Percentiles rank a stretch among this genome's conserved stretches.
Conservation (phyloP, 768 basidiomycete genomes). For the Daedaleopsis sinensis region DNA sequence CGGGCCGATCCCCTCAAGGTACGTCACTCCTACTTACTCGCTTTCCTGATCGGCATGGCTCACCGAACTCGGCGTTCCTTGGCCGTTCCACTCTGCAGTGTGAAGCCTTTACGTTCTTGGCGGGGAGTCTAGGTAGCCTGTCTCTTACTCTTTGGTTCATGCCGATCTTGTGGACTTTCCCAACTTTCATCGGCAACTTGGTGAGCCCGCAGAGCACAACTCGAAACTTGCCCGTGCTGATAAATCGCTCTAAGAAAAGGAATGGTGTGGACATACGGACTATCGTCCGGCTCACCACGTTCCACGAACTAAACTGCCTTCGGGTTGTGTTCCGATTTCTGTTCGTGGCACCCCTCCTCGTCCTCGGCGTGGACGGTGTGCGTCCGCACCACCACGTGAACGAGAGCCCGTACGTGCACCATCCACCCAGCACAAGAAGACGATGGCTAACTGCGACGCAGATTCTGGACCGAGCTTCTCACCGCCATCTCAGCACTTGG, state of each 20-base stretch:
- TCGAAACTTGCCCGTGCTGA: not conserved
- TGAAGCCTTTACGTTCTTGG: conserved; percentile 71
- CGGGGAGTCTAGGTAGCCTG: conserved; percentile 69
- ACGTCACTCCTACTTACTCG: not conserved
- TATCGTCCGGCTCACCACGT: conserved; percentile 74
- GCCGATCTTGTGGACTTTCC: conserved; percentile 74
- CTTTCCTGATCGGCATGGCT: not conserved
- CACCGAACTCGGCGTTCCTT: not conserved
- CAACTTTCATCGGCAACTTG: conserved; percentile 59
- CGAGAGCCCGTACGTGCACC: conserved; percentile 48
- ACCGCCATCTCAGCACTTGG: conserved; percentile 62
- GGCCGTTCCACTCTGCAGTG: conserved; percentile 53
- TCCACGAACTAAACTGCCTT: conserved; percentile 77
- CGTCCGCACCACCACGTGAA: conserved; percentile 66
- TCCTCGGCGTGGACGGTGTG: conserved; percentile 72
- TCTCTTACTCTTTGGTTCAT: conserved; percentile 75
- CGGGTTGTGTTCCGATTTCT: conserved; percentile 76
- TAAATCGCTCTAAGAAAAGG: conserved; percentile 43
- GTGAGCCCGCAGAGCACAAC: conserved; percentile 39
- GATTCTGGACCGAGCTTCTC: conserved; percentile 55
- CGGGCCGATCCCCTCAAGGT: conserved; percentile 63
- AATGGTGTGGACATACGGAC: conserved; percentile 68
- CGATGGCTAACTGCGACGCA: conserved; percentile 5
- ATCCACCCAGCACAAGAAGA: not conserved
- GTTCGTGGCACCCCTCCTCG: conserved; percentile 64